Percentiles rank a stretch among this genome's conserved stretches.
Conservation (phyloP, 139 green algal species). For the Chlamydomonas incerta region DNA sequence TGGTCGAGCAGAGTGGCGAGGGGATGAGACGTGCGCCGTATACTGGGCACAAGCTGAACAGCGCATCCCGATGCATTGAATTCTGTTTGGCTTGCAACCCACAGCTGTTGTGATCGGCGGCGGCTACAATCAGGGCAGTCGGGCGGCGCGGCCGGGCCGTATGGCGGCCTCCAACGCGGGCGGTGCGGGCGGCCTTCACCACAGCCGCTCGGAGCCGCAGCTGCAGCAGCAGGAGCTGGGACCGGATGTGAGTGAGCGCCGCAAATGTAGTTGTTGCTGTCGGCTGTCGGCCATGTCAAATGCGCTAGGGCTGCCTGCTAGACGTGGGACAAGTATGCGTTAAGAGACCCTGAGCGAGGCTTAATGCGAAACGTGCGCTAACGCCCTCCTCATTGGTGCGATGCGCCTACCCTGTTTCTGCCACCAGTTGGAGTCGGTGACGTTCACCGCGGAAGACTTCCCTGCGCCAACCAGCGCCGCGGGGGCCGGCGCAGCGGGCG, state of each 20-base stretch:
- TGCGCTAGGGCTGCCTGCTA: too few relatives aligned
- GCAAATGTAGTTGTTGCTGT: too few relatives aligned
- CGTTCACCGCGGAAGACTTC: slow-evolving; percentile 71
- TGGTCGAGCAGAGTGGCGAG: too few relatives aligned
- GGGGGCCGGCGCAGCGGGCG: not conserved
- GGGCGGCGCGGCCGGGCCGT: not conserved
- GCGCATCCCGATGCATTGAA: too few relatives aligned
- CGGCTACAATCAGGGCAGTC: slow-evolving; percentile 40
- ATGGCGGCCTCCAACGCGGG: not conserved
- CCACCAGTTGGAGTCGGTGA: slow-evolving; percentile 24
- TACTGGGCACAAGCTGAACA: too few relatives aligned
- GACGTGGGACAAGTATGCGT: too few relatives aligned
- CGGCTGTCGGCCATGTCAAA: not conserved
- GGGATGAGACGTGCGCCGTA: too few relatives aligned
- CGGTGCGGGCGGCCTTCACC: slow-evolving; percentile 13
- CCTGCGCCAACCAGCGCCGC: slow-evolving; percentile 48
- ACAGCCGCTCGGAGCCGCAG: slow-evolving; percentile 58
- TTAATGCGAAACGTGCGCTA: too few relatives aligned
- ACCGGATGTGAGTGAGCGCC: not conserved
- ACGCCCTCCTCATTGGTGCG: too few relatives aligned
- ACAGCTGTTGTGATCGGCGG: slow-evolving; percentile 60
- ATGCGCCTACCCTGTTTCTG: too few relatives aligned
- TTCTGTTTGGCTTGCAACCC: too few relatives aligned
- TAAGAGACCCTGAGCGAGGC: too few relatives aligned
- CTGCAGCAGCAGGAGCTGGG: not conserved